Conservation (phyloP, 2,329 filamentous ascomycete genomes). For the Scedosporium aurantiacum region DNA sequence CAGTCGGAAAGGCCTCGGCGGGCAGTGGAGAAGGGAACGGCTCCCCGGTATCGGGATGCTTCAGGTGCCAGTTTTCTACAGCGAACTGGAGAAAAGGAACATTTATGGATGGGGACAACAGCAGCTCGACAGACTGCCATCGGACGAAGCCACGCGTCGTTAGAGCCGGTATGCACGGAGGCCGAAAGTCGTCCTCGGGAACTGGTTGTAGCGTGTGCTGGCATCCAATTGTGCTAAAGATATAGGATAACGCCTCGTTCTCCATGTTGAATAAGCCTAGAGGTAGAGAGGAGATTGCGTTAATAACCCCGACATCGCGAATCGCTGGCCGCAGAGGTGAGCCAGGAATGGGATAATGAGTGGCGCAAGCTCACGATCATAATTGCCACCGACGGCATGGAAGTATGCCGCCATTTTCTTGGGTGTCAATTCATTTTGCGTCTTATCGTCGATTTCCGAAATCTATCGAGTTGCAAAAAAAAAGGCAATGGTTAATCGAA, state of each 20-base stretch:
- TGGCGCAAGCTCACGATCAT: slow-evolving; percentile 42
- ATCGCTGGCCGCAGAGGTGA: too few species aligned
- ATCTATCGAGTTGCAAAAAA: slow-evolving; percentile 29
- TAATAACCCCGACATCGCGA: not conserved
- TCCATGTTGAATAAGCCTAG: slow-evolving; percentile 68
- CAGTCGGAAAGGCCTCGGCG: slow-evolving; percentile 53
- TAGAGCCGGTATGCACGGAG: slow-evolving; percentile 71
- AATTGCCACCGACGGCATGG: slow-evolving; percentile 61
- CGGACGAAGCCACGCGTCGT: slow-evolving; percentile 77
- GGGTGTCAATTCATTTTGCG: slow-evolving; percentile 44
- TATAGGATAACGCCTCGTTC: slow-evolving; percentile 69
- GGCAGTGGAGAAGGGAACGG: slow-evolving; percentile 52
- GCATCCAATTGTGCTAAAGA: slow-evolving; percentile 85
- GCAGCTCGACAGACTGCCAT: slow-evolving; percentile 86
- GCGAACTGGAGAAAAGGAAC: slow-evolving; percentile 73
- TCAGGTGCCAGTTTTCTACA: slow-evolving; percentile 64
- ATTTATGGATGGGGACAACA: slow-evolving; percentile 81
- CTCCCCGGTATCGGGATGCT: slow-evolving; percentile 61
- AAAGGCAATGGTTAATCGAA: not conserved
- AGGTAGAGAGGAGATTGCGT: not conserved
- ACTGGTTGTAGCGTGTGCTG: slow-evolving; percentile 73
- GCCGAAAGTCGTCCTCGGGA: slow-evolving; percentile 55
- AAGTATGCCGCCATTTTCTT: slow-evolving; percentile 69
- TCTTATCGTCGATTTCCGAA: slow-evolving; percentile 46
- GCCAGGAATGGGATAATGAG: not conserved